phyloP scores from a whole-genome alignment of 73 alveolate genomes.

The Stentor coeruleus region DNA sequence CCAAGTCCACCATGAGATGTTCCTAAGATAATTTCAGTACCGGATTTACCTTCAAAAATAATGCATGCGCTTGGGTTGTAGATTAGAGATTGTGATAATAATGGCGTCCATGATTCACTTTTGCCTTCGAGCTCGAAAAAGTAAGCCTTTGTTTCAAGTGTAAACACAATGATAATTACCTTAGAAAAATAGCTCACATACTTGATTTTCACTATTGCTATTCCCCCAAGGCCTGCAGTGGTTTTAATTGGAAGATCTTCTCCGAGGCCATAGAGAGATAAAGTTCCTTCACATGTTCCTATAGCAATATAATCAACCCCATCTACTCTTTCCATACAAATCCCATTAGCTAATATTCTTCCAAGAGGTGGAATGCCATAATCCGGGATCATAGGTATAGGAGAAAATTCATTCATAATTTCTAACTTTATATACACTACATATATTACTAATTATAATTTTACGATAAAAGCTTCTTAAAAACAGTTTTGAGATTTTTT shows the following conservation, averaged over 20 bases:
- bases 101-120: not conserved
- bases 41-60: not conserved
- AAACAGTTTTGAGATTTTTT: too few relatives aligned
- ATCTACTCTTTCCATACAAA: not conserved
- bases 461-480: too few relatives aligned
- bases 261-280: not conserved
- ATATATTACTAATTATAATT: too few relatives aligned
- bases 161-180: not conserved
- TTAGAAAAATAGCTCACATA: too few relatives aligned
- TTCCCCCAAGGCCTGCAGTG: not conserved
- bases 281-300: not conserved
- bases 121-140: not conserved
- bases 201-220: not conserved
- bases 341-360: not conserved
- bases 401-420: not conserved
- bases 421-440: not conserved
- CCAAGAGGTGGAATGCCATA: not conserved
- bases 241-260: not conserved
- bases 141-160: not conserved
- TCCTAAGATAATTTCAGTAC: not conserved
- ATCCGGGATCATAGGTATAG: not conserved
- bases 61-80: not conserved
- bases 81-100: not conserved
- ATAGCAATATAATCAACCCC: not conserved
- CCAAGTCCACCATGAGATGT: slow-evolving; percentile 9